phyloP scores from a whole-genome alignment of 2,329 filamentous ascomycete genomes.

The Ambrosiella beaveri region DNA sequence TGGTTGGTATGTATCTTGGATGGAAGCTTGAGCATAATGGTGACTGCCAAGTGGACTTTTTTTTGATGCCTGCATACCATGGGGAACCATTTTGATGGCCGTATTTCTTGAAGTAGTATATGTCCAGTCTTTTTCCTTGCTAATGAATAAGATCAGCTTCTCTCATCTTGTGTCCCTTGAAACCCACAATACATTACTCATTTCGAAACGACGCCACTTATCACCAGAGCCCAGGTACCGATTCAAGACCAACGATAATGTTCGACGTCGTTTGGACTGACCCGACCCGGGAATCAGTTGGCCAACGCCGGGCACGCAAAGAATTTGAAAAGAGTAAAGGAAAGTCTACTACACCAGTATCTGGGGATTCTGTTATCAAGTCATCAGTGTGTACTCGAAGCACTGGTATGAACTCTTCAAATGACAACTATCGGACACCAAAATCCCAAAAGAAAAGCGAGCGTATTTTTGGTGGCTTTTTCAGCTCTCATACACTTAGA shows the following conservation, averaged over 20 bases:
- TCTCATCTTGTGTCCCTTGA: not conserved
- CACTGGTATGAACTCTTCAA: conserved; percentile 22
- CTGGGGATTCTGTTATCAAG: conserved; percentile 19
- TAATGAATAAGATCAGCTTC: not conserved
- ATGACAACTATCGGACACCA: not conserved
- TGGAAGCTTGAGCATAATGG: not conserved
- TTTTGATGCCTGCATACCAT: no score
- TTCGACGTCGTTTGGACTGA: conserved; percentile 44
- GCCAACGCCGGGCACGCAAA: conserved; percentile 34
- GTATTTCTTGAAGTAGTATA: not conserved
- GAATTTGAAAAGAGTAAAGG: conserved; percentile 22
- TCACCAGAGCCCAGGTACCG: not conserved
- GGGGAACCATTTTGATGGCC: no score
- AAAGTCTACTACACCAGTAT: conserved; percentile 3
- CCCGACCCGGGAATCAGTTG: conserved; percentile 33
- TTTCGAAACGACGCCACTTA: not conserved
- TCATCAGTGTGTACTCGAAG: conserved; percentile 27
- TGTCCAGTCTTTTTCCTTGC: not conserved
- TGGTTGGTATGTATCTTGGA: not conserved
- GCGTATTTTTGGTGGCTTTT: conserved; percentile 25
- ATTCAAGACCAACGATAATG: conserved; percentile 22
- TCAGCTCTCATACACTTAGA: conserved; percentile 25
- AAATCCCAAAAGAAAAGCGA: conserved; percentile 17
- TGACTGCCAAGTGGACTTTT: no score
- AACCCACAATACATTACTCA: not conserved